phyloP scores from a whole-genome alignment of 2,329 filamentous ascomycete species.

The Mycosphaerella sp. region DNA sequence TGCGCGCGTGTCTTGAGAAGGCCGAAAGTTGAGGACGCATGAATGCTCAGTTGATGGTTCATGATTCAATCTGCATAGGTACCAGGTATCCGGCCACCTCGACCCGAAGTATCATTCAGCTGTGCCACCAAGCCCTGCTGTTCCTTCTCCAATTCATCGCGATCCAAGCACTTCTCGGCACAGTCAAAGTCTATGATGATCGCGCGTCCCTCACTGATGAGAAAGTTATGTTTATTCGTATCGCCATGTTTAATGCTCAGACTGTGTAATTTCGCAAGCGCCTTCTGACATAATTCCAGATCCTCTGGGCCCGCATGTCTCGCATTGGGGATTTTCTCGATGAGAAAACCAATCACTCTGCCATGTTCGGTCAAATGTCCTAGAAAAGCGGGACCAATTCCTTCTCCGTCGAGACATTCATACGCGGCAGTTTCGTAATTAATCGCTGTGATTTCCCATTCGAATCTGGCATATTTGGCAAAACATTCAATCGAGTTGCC shows the following conservation, averaged over 20 bases:
- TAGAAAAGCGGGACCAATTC: slow-evolving; percentile 37
- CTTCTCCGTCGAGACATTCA: slow-evolving; percentile 32
- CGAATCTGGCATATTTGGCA: not conserved
- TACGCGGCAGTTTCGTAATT: slow-evolving; percentile 37
- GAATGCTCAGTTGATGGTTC: too few species aligned
- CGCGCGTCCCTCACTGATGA: not conserved
- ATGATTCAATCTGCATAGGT: too few species aligned
- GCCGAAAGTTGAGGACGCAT: too few species aligned
- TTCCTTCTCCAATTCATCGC: not conserved
- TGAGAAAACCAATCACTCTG: slow-evolving; percentile 38
- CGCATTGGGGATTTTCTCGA: slow-evolving; percentile 29
- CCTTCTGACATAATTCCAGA: not conserved
- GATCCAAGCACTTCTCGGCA: not conserved
- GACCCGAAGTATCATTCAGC: too few species aligned
- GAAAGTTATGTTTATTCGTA: not conserved
- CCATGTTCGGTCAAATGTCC: slow-evolving; percentile 37
- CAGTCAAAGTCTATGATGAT: not conserved
- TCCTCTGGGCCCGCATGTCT: slow-evolving; percentile 29
- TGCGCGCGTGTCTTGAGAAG: too few species aligned
- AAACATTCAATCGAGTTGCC: not conserved
- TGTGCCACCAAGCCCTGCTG: not conserved
- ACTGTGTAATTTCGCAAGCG: not conserved
- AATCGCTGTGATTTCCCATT: slow-evolving; percentile 27
- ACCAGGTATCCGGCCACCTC: too few species aligned
- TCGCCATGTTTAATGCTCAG: not conserved